A percentile compares a stretch with the other conserved stretches of the same genome.
phyloP scores from a whole-genome alignment of 371 early-diverging fungal genomes.

The Mucor mucedo region DNA sequence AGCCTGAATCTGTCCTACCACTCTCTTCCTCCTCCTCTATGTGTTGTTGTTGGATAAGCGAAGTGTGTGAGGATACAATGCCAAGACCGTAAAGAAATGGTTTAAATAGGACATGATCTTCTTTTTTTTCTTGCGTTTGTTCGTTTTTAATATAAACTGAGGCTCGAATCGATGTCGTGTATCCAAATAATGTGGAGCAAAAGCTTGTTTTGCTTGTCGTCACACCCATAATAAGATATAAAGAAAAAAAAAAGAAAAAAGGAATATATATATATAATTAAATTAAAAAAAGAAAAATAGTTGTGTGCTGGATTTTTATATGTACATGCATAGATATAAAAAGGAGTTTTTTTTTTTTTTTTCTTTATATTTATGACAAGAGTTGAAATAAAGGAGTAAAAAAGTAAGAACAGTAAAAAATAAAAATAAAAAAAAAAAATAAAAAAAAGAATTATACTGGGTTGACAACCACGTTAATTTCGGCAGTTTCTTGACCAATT shows the following conservation, averaged over 20 bases:
- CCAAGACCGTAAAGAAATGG: constrained; percentile 24
- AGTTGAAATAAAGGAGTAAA: neutral
- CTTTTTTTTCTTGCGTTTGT: neutral
- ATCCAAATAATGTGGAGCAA: constrained; percentile 18
- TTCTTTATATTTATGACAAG: constrained; percentile 1
- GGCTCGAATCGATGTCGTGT: constrained; percentile 3
- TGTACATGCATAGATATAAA: constrained; percentile 16
- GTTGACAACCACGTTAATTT: constrained; percentile 39
- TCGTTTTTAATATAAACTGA: constrained; percentile 8
- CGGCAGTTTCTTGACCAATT: constrained; percentile 30
- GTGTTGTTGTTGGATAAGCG: neutral
- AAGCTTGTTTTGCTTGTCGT: neutral
- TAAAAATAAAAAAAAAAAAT: constrained; percentile 2
- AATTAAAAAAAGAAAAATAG: constrained; percentile 7
- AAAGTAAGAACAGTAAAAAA: neutral
- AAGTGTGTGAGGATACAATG: neutral
- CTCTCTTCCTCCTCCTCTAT: neutral
- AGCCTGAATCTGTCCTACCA: constrained; percentile 34
- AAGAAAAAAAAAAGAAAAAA: neutral
- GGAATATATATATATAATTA: neutral
- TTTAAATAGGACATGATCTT: constrained; percentile 20
- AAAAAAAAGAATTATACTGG: constrained; percentile 22
- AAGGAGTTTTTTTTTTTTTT: constrained; percentile 3
- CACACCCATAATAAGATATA: constrained; percentile 2
- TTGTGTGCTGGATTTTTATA: neutral